Evolutionary conservation across 257 asterid species (phyloP).

Genomic region (Solanum infundibuliforme): DNA sequence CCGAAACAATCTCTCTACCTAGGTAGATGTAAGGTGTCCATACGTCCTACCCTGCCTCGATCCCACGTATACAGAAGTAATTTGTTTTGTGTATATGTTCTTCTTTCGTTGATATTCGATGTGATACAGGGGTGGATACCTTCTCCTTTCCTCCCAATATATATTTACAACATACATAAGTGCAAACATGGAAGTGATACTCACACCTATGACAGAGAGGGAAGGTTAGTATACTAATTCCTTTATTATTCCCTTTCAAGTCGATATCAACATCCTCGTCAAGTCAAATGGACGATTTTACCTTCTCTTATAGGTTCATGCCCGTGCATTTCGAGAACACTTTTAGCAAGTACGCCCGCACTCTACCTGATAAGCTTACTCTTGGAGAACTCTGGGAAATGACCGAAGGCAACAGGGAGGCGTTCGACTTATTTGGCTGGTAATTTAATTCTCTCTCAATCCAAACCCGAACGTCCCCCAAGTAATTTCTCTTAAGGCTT

Average conservation of each 20-base stretch:
- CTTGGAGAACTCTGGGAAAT: slow-evolving; percentile 59
- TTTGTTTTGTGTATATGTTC: not conserved
- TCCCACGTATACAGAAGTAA: not conserved
- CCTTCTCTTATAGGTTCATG: slow-evolving; percentile 25
- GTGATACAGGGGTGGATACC: slow-evolving; percentile 67
- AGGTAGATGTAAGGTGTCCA: not conserved
- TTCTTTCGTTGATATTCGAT: not conserved
- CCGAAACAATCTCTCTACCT: not conserved
- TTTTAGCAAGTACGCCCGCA: slow-evolving; percentile 53
- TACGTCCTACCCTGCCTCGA: not conserved
- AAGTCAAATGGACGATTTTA: not conserved
- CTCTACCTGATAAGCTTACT: slow-evolving; percentile 67
- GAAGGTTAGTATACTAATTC: slow-evolving; percentile 33
- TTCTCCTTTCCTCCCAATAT: slow-evolving; percentile 60
- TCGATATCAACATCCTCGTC: accelerated
- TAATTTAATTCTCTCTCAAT: not conserved
- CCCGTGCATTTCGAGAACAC: slow-evolving; percentile 69
- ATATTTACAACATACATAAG: slow-evolving; percentile 59
- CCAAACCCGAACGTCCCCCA: not conserved
- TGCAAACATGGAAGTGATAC: slow-evolving; percentile 84
- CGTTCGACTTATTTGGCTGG: slow-evolving; percentile 47
- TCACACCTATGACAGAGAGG: slow-evolving; percentile 62
- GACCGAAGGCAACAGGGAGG: slow-evolving; percentile 52
- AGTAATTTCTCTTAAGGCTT: not conserved
- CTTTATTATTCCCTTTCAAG: not conserved